Conservation (phyloP, 306 rosid genomes). For the Luffa acutangula region DNA sequence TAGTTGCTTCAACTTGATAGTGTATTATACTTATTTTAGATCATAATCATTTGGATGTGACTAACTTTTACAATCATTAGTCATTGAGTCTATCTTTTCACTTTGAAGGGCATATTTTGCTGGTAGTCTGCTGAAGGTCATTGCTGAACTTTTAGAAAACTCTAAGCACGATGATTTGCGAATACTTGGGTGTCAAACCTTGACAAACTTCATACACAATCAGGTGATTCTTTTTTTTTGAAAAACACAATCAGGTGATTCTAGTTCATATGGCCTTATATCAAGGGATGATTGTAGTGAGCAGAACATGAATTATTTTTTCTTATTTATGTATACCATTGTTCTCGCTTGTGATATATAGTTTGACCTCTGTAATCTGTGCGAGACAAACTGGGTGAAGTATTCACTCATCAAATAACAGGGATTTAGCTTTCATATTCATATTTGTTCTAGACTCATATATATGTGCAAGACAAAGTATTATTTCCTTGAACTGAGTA, state of each 20-base stretch:
- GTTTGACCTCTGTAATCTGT: background rate
- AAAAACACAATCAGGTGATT: constrained; percentile 69
- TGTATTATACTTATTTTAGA: background rate
- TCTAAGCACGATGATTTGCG: constrained; percentile 61
- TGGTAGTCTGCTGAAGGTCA: constrained; percentile 63
- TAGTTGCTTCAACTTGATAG: background rate
- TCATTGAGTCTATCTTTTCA: constrained; percentile 4
- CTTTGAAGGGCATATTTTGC: constrained; percentile 77
- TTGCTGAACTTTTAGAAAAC: constrained; percentile 58
- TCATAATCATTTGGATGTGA: background rate
- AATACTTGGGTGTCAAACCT: constrained; percentile 77
- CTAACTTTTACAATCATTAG: background rate
- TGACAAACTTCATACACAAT: constrained; percentile 64
- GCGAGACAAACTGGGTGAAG: background rate
- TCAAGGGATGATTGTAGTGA: background rate
- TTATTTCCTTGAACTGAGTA: background rate
- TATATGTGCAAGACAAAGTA: no score
- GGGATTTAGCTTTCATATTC: background rate
- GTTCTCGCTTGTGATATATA: background rate
- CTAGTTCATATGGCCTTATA: background rate
- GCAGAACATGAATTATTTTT: background rate
- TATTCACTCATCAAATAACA: background rate
- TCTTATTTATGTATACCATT: background rate
- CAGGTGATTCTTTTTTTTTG: constrained; percentile 72
- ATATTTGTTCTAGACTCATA: background rate